Conservation (phyloP, 257 asterid species). For the Nicotiana paniculata region DNA sequence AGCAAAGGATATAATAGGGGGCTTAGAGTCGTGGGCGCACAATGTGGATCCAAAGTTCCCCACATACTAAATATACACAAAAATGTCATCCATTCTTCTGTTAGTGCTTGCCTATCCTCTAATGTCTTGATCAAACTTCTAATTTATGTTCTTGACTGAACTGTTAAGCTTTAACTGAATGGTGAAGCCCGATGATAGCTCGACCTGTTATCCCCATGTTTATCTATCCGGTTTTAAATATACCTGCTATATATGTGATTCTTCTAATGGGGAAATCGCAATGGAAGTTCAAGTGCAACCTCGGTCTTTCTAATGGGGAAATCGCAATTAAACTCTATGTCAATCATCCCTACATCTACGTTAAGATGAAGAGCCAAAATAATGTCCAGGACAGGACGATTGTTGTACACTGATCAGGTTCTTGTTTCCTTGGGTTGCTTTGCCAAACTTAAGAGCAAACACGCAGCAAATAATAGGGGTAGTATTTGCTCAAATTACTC, state of each 20-base stretch:
- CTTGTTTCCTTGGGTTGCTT: background rate
- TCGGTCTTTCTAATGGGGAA: too few relatives aligned
- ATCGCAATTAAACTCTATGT: background rate
- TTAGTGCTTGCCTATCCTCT: background rate
- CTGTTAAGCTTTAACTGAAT: background rate
- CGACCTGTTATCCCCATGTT: background rate
- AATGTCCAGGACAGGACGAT: background rate
- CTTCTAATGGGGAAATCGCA: too few relatives aligned
- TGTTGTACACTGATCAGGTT: background rate
- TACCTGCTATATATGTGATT: background rate
- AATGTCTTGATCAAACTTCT: background rate
- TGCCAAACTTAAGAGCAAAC: background rate
- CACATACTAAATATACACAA: slow-evolving; percentile 31
- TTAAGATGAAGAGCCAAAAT: background rate
- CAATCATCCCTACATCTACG: background rate
- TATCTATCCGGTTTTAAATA: background rate
- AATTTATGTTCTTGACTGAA: background rate
- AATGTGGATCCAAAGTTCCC: slow-evolving; percentile 66
- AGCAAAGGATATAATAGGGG: slow-evolving; percentile 66
- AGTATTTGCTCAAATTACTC: too few relatives aligned
- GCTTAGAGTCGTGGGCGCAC: slow-evolving; percentile 63
- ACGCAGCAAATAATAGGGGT: background rate
- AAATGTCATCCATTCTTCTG: background rate
- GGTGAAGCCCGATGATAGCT: background rate
- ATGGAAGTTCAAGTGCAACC: too few relatives aligned